Percentiles rank a stretch among this genome's conserved stretches.
These are phyloP conservation scores for Eutrema yunnanense DNA, from an alignment of 345 rosid species.

Conservation along the genomic window DNA sequence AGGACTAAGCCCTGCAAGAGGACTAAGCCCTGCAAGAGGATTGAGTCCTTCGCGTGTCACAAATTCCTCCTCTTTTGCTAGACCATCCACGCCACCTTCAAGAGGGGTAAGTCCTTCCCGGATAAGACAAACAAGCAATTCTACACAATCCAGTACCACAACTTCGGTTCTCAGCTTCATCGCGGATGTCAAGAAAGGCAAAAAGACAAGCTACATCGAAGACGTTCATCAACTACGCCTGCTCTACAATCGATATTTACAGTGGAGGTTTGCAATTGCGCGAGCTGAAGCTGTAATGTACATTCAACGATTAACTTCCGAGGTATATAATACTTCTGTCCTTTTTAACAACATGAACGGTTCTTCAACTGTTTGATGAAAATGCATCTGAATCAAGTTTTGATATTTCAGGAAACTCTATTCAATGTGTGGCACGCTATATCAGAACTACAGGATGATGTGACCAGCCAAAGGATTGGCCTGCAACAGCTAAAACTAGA, in stretches of 20 bases:
- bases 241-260: slow-evolving; percentile 75
- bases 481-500: slow-evolving; percentile 67
- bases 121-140: slow-evolving; percentile 49
- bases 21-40: slow-evolving; percentile 72
- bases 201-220: slow-evolving; percentile 61
- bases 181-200: slow-evolving; percentile 74
- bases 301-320: slow-evolving; percentile 60
- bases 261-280: slow-evolving; percentile 92
- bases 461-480: slow-evolving; percentile 55
- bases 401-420: slow-evolving; percentile 58
- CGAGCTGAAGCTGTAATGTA: slow-evolving; percentile 61
- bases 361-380: neutral
- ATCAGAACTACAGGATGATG: slow-evolving; percentile 57
- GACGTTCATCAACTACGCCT: slow-evolving; percentile 89
- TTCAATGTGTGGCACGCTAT: slow-evolving; percentile 66
- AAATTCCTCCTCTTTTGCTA: slow-evolving; percentile 29
- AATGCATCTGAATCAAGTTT: slow-evolving; percentile 5
- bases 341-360: neutral
- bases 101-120: slow-evolving; percentile 82
- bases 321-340: slow-evolving; percentile 45
- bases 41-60: slow-evolving; percentile 41
- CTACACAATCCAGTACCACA: slow-evolving; percentile 51
- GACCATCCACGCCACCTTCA: slow-evolving; percentile 72
- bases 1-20: slow-evolving; percentile 58
- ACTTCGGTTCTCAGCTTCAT: slow-evolving; percentile 87